Base-by-base conservation (phyloP, 805 yeast genomes). In the Candida germanica region DNA sequence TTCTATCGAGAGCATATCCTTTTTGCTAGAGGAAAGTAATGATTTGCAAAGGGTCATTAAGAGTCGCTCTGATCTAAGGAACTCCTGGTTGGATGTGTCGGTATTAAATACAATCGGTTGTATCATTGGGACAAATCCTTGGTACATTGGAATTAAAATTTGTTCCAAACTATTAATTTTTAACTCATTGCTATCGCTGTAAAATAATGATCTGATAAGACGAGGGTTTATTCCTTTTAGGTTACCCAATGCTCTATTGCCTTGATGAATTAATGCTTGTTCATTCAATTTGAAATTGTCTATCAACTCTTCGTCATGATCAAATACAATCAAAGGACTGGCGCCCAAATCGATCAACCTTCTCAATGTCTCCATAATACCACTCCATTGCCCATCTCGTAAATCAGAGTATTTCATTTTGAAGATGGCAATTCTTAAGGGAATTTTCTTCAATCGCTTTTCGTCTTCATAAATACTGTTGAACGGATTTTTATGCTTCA, bases 301-400 rank as follows among this genome's bases (percentile, higher is more conserved):
- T 3, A 44, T 36, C n/a, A 49, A 45, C n/a, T 56, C 42, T 36
- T 43, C 50, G 42, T 54, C 65, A 40, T 48, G 58, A 64, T 80
- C 88, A 19, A 84, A 48, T 2, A 87, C 61, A 23, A 87, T 68
- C 0, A 88, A 61, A 0, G 96, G 95, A 10, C 83, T 75, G 1
- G 84, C 76, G 0, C 97, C 97, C 11, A 84, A 58, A 35, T 71
- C 68, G 10, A 69, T 61, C 51, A 83, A 61, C 36, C 82, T 62
- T 20, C 68, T 61, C 33, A 83, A 56, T 0, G 87, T 80, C 25
- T 69, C 67, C 3, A 79, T 76, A 11, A 83, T 71, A 0, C 79
- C 78, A 13, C 43, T 43, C 52, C 76, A 53, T 3, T 56, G 53
- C 2, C 54, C 51, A 2, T 39, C 39, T 6, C 59, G 34, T 16